A percentile compares a stretch with the other conserved stretches of the same genome.
Evolutionary conservation across 495 filamentous ascomycete genomes (phyloP).

Genomic region (Penicillium cosmopolitanum): DNA sequence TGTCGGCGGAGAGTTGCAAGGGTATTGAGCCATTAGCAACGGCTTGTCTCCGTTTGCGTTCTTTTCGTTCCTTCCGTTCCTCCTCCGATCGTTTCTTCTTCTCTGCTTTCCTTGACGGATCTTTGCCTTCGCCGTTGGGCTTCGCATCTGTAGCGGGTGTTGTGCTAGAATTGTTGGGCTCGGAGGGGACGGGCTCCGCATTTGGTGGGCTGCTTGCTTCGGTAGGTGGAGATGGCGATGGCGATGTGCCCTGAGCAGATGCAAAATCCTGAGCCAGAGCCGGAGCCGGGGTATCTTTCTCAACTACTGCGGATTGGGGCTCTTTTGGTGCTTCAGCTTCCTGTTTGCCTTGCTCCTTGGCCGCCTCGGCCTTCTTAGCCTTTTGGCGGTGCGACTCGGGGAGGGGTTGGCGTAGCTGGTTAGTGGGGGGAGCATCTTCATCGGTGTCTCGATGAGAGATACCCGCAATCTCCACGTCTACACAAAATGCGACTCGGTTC

Average conservation of each 20-base stretch:
- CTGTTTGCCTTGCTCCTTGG: constrained; percentile 66
- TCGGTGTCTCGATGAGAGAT: constrained; percentile 51
- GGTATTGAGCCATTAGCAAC: constrained; percentile 82
- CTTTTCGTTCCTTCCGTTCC: constrained; percentile 83
- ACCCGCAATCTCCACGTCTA: constrained; percentile 96
- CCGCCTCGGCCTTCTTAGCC: constrained; percentile 58
- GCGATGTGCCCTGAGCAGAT: not conserved
- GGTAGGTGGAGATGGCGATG: constrained; percentile 1
- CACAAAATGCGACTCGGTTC: constrained; percentile 87
- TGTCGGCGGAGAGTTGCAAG: constrained; percentile 70
- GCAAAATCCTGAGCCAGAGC: not conserved
- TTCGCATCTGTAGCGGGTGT: constrained; percentile 31
- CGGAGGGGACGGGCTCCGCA: constrained; percentile 5
- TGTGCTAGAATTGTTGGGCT: constrained; percentile 2
- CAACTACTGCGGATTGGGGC: constrained; percentile 56
- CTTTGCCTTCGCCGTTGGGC: constrained; percentile 44
- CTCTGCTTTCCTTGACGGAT: constrained; percentile 74
- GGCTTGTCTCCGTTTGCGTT: constrained; percentile 75
- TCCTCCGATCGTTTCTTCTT: constrained; percentile 92
- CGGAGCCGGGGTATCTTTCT: constrained; percentile 51
- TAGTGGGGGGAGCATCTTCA: constrained; percentile 40
- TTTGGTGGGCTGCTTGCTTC: constrained; percentile 6
- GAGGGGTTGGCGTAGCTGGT: constrained; percentile 29
- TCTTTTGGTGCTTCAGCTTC: constrained; percentile 72
- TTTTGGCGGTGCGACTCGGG: constrained; percentile 45